Conservation (phyloP, 2,329 filamentous ascomycete species). For the Talaromyces sp. region DNA sequence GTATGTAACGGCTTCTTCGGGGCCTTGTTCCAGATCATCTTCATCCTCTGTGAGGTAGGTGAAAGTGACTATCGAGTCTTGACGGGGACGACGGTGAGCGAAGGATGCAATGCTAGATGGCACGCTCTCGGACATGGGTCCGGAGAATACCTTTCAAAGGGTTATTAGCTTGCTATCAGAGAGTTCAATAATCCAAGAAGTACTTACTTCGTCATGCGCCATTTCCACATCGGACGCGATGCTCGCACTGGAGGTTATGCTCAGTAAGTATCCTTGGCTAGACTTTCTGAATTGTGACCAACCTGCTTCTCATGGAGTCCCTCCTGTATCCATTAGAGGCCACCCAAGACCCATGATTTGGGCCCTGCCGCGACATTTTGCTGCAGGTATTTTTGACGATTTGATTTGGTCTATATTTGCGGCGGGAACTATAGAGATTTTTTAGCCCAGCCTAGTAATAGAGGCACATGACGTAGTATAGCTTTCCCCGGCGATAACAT, state of each 20-base stretch:
- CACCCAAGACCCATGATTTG: conserved; percentile 26
- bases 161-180: conserved; percentile 3
- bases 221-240: conserved; percentile 97
- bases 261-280: background rate
- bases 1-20: conserved; percentile 48
- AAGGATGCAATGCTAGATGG: conserved; percentile 92
- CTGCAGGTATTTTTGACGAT: background rate
- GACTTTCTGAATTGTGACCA: conserved; percentile 17
- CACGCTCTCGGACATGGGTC: conserved; percentile 92
- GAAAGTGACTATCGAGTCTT: conserved; percentile 84
- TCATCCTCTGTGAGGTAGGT: conserved; percentile 77
- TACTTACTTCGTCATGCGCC: conserved; percentile 96
- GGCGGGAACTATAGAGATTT: background rate
- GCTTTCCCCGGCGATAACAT: background rate
- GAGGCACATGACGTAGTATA: conserved; percentile 8
- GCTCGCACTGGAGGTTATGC: conserved; percentile 52
- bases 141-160: conserved; percentile 67
- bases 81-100: conserved; percentile 73
- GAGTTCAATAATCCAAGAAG: conserved; percentile 13
- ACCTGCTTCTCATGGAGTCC: conserved; percentile 43
- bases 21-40: conserved; percentile 52
- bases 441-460: background rate
- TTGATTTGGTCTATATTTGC: background rate
- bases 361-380: conserved; percentile 31
- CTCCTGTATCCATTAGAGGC: conserved; percentile 29